Base-by-base conservation (phyloP, 805 yeast genomes). In the Nadsonia fulvescens region DNA sequence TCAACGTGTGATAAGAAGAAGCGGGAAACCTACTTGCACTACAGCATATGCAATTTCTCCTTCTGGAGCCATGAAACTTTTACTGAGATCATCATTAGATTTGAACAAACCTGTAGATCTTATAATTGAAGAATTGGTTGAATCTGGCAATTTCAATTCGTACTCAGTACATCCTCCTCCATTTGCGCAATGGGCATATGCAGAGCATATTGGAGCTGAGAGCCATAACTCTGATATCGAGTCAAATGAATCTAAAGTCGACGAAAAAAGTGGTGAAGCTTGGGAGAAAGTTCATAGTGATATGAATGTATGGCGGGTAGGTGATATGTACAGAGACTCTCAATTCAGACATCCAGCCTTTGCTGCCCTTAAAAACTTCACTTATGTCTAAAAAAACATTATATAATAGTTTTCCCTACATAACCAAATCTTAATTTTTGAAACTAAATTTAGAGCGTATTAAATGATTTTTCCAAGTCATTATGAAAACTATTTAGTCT, bases 171-270 rank as follows among this genome's bases (percentile, higher is more conserved):
- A 15, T 12, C 36, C 32, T 8, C 33, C 27, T 9, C 5, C 29
- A 9, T 32, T 33, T 21, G 28, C 25, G 6, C 35, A 29, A 14
- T 28, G 30, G 35, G 25, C 15, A 9, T 33, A 33, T 22, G 20
- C 14, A 3, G 15, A 22, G 3, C 33, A 29, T 12, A 14, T 33
- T 9, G 32, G 30, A 5, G 27, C 33, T 7, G 32, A 32, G 7
- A 10, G 12, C 4, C 18, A 14, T 8, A 25, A 33, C 14, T 22
- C 29, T 11, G 32, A 33, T 17, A 28, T 32, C 11, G 30, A 20
- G 11, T 9, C 12, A 17, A 22, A 19, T 8, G 12, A 20, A 4
- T 5, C 6, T 4, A 11, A 19, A 4, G 8, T 20, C 12, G 8
- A 9, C 23, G 27, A 17, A 22, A 8, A 7, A 10, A 12, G 8